Base-by-base conservation (phyloP, 176 grass and related monocot genomes). In the Thalia dealbata region DNA sequence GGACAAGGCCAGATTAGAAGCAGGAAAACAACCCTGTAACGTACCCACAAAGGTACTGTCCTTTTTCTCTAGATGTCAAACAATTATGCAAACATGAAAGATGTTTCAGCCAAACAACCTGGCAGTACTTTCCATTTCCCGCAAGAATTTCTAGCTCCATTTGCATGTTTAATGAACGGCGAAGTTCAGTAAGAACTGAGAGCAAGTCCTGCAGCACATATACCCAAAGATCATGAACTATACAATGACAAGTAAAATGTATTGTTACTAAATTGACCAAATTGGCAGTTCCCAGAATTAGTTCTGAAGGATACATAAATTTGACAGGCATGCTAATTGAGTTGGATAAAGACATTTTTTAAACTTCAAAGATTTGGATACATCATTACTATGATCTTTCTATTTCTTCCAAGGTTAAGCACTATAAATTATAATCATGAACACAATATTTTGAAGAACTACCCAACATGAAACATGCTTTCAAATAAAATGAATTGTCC, bases 151-250 rank as follows among this genome's bases (percentile, higher is more conserved):
- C 95, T 77, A 99, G 90, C 69, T 99, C 87, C 83, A 86, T 84
- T 72, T 99, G 83, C 88, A 99, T 99, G 75, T 93, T 87, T 82
- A 91, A 75, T 79, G 87, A 85, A 77, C 80, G 79, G 41, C 85
- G 83, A 83, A 93, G 89, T 86, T 99, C 95, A 86, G 83, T 77
- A 86, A 93, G 95, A 84, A 93, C 75, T 50, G 90, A 85, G 91
- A 99, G 85, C 83, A 91, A 85, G 74, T 93, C 95, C 90, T 99
- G 85, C 81, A 81, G 76, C 79, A 67, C 43, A 38, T 60, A 70
- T 26, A 23, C 59, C 5, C 67, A 71, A 70, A 27, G 14, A 41
- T 58, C 28, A 23, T 30, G 32, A 38, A 38, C 71, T 21, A 48
- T 71, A 43, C 5, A 30, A 14, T 7, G 28, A 44, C 7, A 43